These are phyloP conservation scores for Tuber brumale DNA, from an alignment of 495 filamentous ascomycete genomes.

Conservation along the genomic window DNA sequence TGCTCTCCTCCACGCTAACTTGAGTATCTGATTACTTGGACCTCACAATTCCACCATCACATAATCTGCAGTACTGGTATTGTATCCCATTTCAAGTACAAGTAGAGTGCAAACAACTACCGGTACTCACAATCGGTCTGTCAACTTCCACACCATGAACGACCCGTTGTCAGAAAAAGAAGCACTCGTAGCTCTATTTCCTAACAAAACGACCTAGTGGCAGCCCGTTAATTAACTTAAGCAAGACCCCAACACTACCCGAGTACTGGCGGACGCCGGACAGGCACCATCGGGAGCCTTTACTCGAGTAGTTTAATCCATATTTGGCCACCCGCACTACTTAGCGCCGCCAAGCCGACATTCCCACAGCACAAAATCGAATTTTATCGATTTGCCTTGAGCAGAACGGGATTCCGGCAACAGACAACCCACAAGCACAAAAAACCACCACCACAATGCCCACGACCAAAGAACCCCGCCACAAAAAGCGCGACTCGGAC, in stretches of 20 bases:
- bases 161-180: too few relatives aligned
- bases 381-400: background rate
- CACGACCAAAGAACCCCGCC: constrained; percentile 13
- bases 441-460: constrained; percentile 14
- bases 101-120: too few relatives aligned
- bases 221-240: background rate
- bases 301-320: too few relatives aligned
- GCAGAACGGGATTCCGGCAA: background rate
- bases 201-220: background rate
- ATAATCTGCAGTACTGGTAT: too few relatives aligned
- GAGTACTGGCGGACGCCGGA: too few relatives aligned
- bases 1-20: too few relatives aligned
- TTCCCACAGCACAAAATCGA: background rate
- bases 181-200: background rate
- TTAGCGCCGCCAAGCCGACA: background rate
- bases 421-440: constrained; percentile 1
- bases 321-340: background rate
- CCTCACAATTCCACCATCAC: too few relatives aligned
- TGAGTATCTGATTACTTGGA: too few relatives aligned
- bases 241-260: background rate
- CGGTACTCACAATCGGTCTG: too few relatives aligned
- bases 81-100: too few relatives aligned
- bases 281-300: too few relatives aligned
- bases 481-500: constrained; percentile 25
- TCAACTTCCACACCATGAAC: too few relatives aligned